Conservation (phyloP, 495 filamentous ascomycete genomes). For the Haplographium delicatum region DNA sequence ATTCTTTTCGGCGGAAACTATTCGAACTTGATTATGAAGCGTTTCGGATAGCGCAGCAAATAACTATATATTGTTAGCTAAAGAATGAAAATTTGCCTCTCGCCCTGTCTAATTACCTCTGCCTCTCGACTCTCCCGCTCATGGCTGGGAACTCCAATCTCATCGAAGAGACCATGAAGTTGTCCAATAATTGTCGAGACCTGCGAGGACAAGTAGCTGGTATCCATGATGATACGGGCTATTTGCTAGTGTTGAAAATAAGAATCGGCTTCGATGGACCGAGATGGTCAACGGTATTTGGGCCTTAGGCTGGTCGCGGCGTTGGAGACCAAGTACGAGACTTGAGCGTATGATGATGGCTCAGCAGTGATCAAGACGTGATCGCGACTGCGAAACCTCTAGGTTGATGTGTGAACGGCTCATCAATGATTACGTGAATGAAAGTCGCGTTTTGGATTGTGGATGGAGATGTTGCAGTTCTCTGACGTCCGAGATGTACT, state of each 20-base stretch:
- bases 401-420: constrained; percentile 1
- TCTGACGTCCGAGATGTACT: not conserved
- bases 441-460: constrained; percentile 12
- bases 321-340: not conserved
- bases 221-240: constrained; percentile 67
- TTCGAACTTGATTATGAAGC: constrained; percentile 73
- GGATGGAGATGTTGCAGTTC: not conserved
- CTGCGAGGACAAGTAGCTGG: constrained; percentile 85
- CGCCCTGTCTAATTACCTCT: constrained; percentile 55
- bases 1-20: constrained; percentile 81
- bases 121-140: constrained; percentile 84
- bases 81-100: not conserved
- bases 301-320: too few relatives aligned
- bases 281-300: too few relatives aligned
- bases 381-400: constrained; percentile 23
- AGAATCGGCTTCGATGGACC: too few relatives aligned
- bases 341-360: not conserved
- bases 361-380: constrained; percentile 19
- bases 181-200: constrained; percentile 86
- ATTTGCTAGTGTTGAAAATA: too few relatives aligned
- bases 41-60: constrained; percentile 85
- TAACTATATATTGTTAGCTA: constrained; percentile 51
- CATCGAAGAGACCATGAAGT: constrained; percentile 90
- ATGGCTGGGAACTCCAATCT: constrained; percentile 86
- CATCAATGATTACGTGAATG: constrained; percentile 20